Base-by-base conservation (phyloP, 1,284 basidiomycete species). In the Sporisorium reilianum region DNA sequence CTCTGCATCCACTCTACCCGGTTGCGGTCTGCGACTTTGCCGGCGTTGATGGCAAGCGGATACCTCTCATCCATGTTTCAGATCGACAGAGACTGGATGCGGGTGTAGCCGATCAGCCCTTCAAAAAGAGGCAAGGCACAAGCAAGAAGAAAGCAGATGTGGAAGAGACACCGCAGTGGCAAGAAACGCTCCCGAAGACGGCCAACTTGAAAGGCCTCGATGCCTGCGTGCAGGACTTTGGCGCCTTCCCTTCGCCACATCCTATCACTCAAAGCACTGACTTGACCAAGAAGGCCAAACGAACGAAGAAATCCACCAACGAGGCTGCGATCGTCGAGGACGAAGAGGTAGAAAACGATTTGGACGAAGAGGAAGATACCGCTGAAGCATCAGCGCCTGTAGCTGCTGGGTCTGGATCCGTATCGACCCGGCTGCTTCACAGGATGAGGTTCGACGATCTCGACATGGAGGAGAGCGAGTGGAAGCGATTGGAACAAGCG, bases 1-100 rank as follows among this genome's bases (percentile, higher is more conserved):
- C 56, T 4, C 23, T 71, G 2, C 76, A 70, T 36, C 60, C 72
- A 5, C 45, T 58, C 5, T 79, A 74, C 25, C 80, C 78, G 3
- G 20, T 55, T 0, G 48, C 69, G 3, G 46, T 69, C 14, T 80
- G 79, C 45, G 81, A 83, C 66, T 84, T 84, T 62, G 30, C 46
- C 8, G 81, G 82, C 9, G 81, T 82, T 34, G 77, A 75, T 18
- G 78, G 77, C 20, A 64, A 65, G 28, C 60, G 75, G 4, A 56
- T 54, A 8, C 60, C 60, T 5, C 59, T 61, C 18, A 49, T 57
- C 6, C 42, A 49, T 5, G 32, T 63, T 3, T 55, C 66, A 16
- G 42, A 32, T 12, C 58, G 64, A n/a, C 60, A 63, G 12, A 67
- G 67, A 40, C 25, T 57, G 23, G 68, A 60, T 23, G 54, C 54